Evolutionary conservation across 2,329 filamentous ascomycete species (phyloP).

Genomic region (Bisporella sp.): DNA sequence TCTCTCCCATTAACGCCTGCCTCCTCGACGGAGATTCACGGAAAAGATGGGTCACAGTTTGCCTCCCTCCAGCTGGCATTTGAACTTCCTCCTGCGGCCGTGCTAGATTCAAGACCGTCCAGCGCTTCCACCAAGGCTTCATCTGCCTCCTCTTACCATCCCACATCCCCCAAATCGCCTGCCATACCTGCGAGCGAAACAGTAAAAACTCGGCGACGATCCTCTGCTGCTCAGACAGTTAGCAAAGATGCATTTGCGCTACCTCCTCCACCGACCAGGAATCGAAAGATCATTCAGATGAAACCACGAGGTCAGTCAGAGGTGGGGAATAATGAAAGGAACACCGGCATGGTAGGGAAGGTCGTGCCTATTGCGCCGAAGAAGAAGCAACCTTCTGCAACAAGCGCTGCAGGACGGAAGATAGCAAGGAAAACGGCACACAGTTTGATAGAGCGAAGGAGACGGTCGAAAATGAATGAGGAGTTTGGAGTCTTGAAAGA

Average conservation of each 20-base stretch:
- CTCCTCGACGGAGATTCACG: conserved; percentile 72
- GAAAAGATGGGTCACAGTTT: conserved; percentile 58
- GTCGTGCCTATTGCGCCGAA: conserved; percentile 37
- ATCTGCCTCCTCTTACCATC: conserved; percentile 42
- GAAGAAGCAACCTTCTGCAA: conserved; percentile 69
- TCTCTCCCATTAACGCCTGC: conserved; percentile 68
- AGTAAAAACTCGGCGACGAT: conserved; percentile 36
- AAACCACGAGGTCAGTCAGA: conserved; percentile 55
- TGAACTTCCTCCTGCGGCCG: conserved; percentile 69
- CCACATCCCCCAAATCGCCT: conserved; percentile 36
- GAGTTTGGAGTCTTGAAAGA: conserved; percentile 90
- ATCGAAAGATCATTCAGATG: conserved; percentile 98
- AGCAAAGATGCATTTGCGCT: conserved; percentile 65
- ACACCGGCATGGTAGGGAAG: conserved; percentile 9
- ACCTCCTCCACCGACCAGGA: conserved; percentile 84
- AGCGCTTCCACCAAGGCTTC: conserved; percentile 37
- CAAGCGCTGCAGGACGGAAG: conserved; percentile 84
- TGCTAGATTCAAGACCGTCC: conserved; percentile 43
- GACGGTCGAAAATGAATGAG: conserved; percentile 97
- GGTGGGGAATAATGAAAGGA: conserved; percentile 11
- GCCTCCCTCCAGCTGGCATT: conserved; percentile 63
- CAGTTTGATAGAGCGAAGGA: conserved; percentile 82
- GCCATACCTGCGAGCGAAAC: conserved; percentile 32
- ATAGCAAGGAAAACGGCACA: conserved; percentile 95
- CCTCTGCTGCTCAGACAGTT: conserved; percentile 33